Evolutionary conservation across 2,329 filamentous ascomycete genomes (phyloP), one percentile per base, ranked within the genome.

Genomic region (Ophiostoma sp.): DNA sequence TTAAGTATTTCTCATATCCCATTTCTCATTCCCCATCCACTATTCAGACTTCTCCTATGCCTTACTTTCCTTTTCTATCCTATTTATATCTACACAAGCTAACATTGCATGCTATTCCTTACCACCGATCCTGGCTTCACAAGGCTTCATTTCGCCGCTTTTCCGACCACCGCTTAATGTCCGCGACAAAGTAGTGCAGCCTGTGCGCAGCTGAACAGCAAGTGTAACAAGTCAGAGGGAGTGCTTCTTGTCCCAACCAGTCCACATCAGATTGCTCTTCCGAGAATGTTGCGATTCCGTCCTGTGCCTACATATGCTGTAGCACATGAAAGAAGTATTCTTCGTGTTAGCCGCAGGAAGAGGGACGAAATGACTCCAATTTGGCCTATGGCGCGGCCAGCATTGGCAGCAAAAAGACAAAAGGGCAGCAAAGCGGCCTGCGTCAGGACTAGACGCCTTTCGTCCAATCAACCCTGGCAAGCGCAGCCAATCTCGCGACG

Each of bases 211-310:
- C 55, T 58, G 5, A 27, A 38, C 3, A 9, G 11, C 11, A 67
- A 9, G 38, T 65, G 62, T 8, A 9, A 44, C 42, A 58, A 27
- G 27, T 52, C 5, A 52, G 3, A 52, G 9, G n/a, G 40, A 41
- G 18, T 49, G 63, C 64, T 9, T 66, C 67, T 63, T 66, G 55
- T 49, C 45, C 67, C 67, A 68, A 68, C 47, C 67, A 60, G 12
- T 65, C 49, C 49, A 65, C 64, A 65, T 5, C 38, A 44, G 44
- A 14, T 49, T 49, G 45, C 27, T 27, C 27, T 27, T 27, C 27
- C 27, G 27, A 27, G 27, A 27, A 27, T 1, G 27, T 27, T 27
- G 27, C 27, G 27, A 27, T 27, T 27, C 27, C 27, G 27, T 27
- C 27, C 27, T 27, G 27, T 27, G 27, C 27, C 27, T 27, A 27